Conservation (phyloP, 2,329 filamentous ascomycete genomes). For the Clonostachys chloroleuca region DNA sequence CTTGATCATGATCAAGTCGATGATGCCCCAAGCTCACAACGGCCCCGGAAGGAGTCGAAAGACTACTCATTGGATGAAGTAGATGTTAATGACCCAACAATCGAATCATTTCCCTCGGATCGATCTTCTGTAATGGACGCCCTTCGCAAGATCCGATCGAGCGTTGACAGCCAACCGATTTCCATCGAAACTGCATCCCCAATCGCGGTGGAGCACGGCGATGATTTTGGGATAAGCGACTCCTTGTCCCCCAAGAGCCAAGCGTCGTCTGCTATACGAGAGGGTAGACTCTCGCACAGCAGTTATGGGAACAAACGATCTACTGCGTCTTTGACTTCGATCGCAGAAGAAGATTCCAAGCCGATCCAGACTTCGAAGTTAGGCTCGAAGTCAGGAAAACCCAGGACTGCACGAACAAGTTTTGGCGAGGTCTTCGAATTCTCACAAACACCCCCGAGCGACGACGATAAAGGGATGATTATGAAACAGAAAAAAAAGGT, state of each 20-base stretch:
- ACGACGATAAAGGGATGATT: conserved; percentile 1
- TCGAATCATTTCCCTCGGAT: conserved; percentile 43
- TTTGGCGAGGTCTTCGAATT: background rate
- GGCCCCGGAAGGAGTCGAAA: conserved; percentile 1
- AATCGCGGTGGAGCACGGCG: conserved; percentile 30
- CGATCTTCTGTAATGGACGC: conserved; percentile 36
- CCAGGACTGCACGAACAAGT: too few relatives aligned
- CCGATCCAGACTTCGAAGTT: too few relatives aligned
- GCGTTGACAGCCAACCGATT: conserved; percentile 31
- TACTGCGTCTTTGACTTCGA: conserved; percentile 36
- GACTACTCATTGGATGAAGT: background rate
- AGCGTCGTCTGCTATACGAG: conserved; percentile 18
- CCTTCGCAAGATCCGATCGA: conserved; percentile 39
- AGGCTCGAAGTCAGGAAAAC: too few relatives aligned
- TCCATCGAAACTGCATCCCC: conserved; percentile 25
- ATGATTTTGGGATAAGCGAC: conserved; percentile 24
- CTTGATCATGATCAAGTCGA: background rate
- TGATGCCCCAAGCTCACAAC: background rate
- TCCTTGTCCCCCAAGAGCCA: conserved; percentile 28
- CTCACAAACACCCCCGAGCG: background rate
- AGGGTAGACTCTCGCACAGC: conserved; percentile 22
- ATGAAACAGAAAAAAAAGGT: background rate
- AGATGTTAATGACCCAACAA: conserved; percentile 40
- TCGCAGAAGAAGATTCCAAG: conserved; percentile 29
- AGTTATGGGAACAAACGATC: conserved; percentile 28